These are phyloP conservation scores for Meripilus lineatus DNA, from an alignment of 1,284 basidiomycete species.

Conservation along the genomic window DNA sequence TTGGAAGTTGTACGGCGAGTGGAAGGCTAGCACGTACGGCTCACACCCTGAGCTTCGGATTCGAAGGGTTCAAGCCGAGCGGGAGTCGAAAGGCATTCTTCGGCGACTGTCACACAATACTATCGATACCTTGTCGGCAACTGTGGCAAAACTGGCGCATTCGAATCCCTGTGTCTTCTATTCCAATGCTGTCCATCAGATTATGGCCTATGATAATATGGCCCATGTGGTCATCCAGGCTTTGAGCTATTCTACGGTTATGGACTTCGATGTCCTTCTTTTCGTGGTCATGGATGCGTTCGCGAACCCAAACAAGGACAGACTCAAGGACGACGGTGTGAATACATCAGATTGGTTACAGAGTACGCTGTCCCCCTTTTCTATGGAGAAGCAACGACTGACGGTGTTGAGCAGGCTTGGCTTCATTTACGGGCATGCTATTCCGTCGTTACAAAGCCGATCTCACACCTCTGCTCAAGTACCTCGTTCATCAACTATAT, in stretches of 20 bases:
- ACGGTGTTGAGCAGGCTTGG: conserved; percentile 55
- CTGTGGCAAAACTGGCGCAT: conserved; percentile 92
- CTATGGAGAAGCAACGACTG: conserved; percentile 10
- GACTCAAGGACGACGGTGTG: conserved; percentile 91
- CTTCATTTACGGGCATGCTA: conserved; percentile 90
- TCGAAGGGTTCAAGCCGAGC: conserved; percentile 65
- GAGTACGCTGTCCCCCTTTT: conserved; percentile 49
- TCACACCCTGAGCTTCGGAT: conserved; percentile 73
- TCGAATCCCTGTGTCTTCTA: conserved; percentile 94
- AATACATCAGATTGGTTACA: conserved; percentile 92
- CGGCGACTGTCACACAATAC: conserved; percentile 81
- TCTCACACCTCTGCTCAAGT: conserved; percentile 81
- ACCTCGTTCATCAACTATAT: conserved; percentile 88
- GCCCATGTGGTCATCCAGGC: conserved; percentile 88
- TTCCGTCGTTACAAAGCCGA: conserved; percentile 86
- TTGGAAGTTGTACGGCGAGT: conserved; percentile 93
- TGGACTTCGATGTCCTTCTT: conserved; percentile 92
- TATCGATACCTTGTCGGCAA: conserved; percentile 76
- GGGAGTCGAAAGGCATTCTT: conserved; percentile 77
- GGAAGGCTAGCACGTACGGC: conserved; percentile 73
- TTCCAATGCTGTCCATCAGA: conserved; percentile 85
- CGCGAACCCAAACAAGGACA: conserved; percentile 78
- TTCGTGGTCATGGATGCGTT: conserved; percentile 88
- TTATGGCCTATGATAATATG: conserved; percentile 96
- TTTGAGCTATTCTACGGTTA: conserved; percentile 84